Base-by-base conservation (phyloP, 441 rosid genomes). In the Theobroma grandiflorum region DNA sequence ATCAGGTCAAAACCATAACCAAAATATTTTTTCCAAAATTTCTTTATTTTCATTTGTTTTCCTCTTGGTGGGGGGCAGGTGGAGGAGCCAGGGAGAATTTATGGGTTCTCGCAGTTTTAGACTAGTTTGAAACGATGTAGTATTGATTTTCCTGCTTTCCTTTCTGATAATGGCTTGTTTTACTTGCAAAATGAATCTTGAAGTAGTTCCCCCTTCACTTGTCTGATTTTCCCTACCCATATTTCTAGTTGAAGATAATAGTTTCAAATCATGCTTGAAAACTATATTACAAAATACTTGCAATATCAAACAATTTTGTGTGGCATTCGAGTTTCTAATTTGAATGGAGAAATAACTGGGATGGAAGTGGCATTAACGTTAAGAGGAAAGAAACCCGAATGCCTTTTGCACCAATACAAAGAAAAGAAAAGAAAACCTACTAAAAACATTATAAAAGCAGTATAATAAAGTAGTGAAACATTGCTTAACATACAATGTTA, bases 151-250 rank as follows among this genome's bases (percentile, higher is more conserved):
- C 20, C 70, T 7, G 8, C 6, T 3, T 58, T 22, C 26, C 5
- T 15, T 10, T 18, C 69, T 64, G 22, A 68, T 45, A 22, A 20
- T 45, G 38, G 37, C 38, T 45, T 45, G 7, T 31, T 49, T 71
- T 3, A 50, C 38, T 69, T 69, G n/a, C 38, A 68, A 68, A 45
- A 26, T 12, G n/a, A 26, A 26, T 26, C 73, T 68, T 68, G 73
- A 26, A 22, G 12, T 69, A 26, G 20, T 69, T 69, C 57, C 57
- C 45, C 20, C 20, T n/a, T 69, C 37, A 12, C 73, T 26, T 57
- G 45, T 69, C 57, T 45, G 55, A 45, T 45, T 22, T 50, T 26
- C 38, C 58, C 20, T 69, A 6, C 18, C 61, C 38, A n/a, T 15
- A 26, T 47, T 26, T 69, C 57, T 2, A 69, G 20, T 26, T 22